Base-by-base conservation (phyloP, 129 eudicot genomes). In the Lactuca sativa region DNA sequence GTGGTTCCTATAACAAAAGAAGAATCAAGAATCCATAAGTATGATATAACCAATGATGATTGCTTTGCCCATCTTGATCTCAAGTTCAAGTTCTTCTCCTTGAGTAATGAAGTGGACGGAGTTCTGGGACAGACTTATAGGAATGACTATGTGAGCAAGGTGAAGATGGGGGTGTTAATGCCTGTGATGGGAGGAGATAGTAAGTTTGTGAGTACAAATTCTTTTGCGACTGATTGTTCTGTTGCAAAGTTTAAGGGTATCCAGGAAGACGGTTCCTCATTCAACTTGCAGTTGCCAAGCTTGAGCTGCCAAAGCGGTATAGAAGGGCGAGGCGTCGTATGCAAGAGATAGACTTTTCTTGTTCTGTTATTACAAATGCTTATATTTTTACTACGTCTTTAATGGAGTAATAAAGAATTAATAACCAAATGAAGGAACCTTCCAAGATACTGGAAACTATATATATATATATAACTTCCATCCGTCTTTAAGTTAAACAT, bases 41-140 rank as follows among this genome's bases (percentile, higher is more conserved):
- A 89, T 51, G 92, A 80, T 14, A 84, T 86, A 6, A 77, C 86
- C 0, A 11, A 65, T 9, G 86, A 86, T 11, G 90, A 90, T 61
- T 80, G 88, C 66, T 90, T 86, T 72, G 96, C 96, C 6, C 96
- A 90, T 79, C 97, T 90, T 53, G 89, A 90, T 51, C 69, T 90
- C 25, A 91, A 91, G 41, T 90, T 90, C 77, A 90, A 86, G 70
- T 87, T 90, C 74, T 72, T 54, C 56, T 73, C 95, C 0, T 18
- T 86, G 40, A 90, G 81, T 56, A 79, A 61, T 7, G 66, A 73
- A 30, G 97, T 83, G 56, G 75, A 74, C 10, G 89, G 95, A 7
- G 82, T 90, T 63, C 57, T 90, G 54, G 97, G 97, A 7, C 90
- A 87, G 16, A 87, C 91, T 1, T 90, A 90, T 9, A 65, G 76